Base-by-base conservation (phyloP, 306 rosid species). In the Prunus campanulata region DNA sequence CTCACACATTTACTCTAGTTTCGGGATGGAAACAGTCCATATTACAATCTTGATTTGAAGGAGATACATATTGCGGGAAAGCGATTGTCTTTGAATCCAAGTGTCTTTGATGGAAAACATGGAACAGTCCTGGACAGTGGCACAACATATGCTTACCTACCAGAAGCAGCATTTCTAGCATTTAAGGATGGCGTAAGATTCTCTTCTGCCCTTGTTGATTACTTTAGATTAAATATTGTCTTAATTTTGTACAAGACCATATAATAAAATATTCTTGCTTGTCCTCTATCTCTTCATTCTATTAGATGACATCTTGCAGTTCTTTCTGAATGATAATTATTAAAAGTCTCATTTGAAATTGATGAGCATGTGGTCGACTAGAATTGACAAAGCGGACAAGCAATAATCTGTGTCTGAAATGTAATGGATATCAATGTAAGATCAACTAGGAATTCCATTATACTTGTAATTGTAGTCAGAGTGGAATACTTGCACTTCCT, bases 21-120 rank as follows among this genome's bases (percentile, higher is more conserved):
- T 96, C 56, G 98, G 98, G 96, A 87, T 96, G 99, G 88, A 90
- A 66, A 96, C 99, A 96, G 99, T 88, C 96, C 96, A 77, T 96
- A 96, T 78, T 96, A 96, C 92, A 96, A 96, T 87, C 79, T 96
- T 69, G 85, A 92, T 83, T 81, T 96, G 97, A 96, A 91, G 97
- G 97, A 85, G 85, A 81, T 96, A 46, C 88, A 85, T 81, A 96
- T 96, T 81, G 96, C 90, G 81, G 99, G 99, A 81, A 96, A 96
- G 81, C 76, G 32, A 32, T 79, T 96, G 87, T 68, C 57, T 72
- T 74, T 96, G 76, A 81, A 83, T 79, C 83, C 98, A 50, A 84
- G 79, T 55, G 86, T 92, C 68, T 96, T 96, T 81, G 92, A 96
- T 63, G 88, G 91, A 69, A 92, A 84, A 77, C 90, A 88, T 75